A percentile compares a stretch with the other conserved stretches of the same genome.
Evolutionary conservation across 305 asterid genomes (phyloP).

Genomic region (Galium porrigens): DNA sequence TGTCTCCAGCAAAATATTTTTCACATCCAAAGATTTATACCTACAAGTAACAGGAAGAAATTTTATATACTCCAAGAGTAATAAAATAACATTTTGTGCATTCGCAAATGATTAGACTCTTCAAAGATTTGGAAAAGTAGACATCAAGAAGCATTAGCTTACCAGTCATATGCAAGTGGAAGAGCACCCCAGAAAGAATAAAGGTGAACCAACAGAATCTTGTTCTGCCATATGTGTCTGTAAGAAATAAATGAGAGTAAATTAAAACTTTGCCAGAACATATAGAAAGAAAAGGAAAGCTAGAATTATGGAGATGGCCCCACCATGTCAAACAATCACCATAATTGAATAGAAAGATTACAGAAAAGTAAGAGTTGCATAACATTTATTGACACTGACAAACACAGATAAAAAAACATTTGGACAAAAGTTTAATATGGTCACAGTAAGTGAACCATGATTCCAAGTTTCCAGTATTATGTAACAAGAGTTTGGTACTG

Average conservation of each 20-base stretch:
- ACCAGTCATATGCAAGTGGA: slow-evolving; percentile 85
- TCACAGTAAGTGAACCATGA: not conserved
- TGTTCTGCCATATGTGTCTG: slow-evolving; percentile 86
- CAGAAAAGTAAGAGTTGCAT: not conserved
- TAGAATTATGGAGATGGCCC: not conserved
- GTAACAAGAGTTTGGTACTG: not conserved
- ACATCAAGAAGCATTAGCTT: slow-evolving; percentile 17
- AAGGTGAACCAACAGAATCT: slow-evolving; percentile 72
- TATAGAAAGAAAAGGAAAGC: not conserved
- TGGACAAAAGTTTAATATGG: not conserved
- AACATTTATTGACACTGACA: not conserved
- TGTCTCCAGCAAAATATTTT: slow-evolving; percentile 90
- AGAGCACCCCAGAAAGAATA: slow-evolving; percentile 86
- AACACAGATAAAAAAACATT: not conserved
- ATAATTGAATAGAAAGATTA: not conserved
- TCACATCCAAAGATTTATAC: slow-evolving; percentile 88
- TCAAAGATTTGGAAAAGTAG: slow-evolving; percentile 1
- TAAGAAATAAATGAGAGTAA: slow-evolving; percentile 11
- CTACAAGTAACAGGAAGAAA: slow-evolving; percentile 28
- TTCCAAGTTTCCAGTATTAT: not conserved
- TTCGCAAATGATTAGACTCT: not conserved
- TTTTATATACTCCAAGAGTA: not conserved
- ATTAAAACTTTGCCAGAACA: not conserved
- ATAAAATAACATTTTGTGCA: not conserved
- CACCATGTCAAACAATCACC: not conserved